Conservation (phyloP, 495 filamentous ascomycete genomes). For the Clohesyomyces aquaticus region DNA sequence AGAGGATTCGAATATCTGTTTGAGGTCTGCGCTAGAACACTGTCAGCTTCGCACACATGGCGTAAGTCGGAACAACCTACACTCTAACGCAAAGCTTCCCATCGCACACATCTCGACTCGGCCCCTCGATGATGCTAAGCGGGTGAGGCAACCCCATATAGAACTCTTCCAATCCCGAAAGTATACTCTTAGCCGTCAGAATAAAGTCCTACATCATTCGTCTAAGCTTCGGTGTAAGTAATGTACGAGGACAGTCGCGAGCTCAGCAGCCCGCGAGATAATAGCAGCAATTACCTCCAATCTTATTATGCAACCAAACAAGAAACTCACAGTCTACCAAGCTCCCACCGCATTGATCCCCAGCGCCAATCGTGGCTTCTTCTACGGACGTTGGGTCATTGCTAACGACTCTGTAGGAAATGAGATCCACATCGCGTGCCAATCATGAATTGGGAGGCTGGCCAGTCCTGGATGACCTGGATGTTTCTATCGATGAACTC, state of each 20-base stretch:
- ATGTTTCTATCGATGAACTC: too few species aligned
- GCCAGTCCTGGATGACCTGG: too few species aligned
- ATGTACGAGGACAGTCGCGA: constrained; percentile 1
- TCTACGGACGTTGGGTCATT: constrained; percentile 51
- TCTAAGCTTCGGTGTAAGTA: constrained; percentile 16
- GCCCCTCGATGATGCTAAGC: constrained; percentile 19
- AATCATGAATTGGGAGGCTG: too few species aligned
- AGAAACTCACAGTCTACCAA: constrained; percentile 25
- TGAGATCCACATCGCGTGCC: constrained; percentile 56
- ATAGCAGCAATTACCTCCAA: constrained; percentile 13
- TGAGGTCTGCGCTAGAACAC: constrained; percentile 12
- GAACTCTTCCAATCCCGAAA: constrained; percentile 23
- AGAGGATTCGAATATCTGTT: constrained; percentile 22
- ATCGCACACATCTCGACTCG: constrained; percentile 19
- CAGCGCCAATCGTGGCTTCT: constrained; percentile 26
- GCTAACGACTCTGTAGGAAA: constrained; percentile 66
- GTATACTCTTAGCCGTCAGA: constrained; percentile 19
- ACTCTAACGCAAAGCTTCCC: constrained; percentile 22
- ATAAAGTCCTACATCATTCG: constrained; percentile 27
- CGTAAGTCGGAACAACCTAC: not conserved
- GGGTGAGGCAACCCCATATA: constrained; percentile 22
- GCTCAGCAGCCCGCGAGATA: constrained; percentile 24
- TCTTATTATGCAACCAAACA: constrained; percentile 16
- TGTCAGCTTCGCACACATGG: not conserved
- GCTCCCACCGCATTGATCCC: constrained; percentile 27